Percentiles rank a stretch among this genome's conserved stretches.
These are phyloP conservation scores for Fusarium xylarioides DNA, from an alignment of 2,329 filamentous ascomycete species.

Conservation along the genomic window DNA sequence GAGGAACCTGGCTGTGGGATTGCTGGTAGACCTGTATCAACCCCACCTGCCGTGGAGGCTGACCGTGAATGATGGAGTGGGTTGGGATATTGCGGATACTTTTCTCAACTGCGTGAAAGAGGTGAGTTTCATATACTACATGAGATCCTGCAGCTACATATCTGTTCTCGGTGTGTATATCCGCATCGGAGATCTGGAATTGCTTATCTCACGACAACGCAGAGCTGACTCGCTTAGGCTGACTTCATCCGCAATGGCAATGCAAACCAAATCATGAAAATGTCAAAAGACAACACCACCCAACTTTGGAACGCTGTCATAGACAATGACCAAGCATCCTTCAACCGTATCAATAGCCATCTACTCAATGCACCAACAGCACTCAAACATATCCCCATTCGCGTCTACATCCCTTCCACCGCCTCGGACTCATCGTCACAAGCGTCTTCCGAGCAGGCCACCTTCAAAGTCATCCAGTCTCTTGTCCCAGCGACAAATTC, in stretches of 20 bases:
- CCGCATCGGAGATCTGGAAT: neutral
- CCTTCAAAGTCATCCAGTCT: slow-evolving; percentile 79
- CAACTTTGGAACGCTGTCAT: slow-evolving; percentile 83
- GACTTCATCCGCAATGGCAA: slow-evolving; percentile 90
- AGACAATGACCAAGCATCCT: slow-evolving; percentile 78
- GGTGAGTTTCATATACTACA: slow-evolving; percentile 47
- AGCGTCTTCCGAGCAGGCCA: slow-evolving; percentile 51
- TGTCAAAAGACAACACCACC: slow-evolving; percentile 85
- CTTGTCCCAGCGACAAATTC: slow-evolving; percentile 65
- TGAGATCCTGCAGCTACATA: neutral
- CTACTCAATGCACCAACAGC: slow-evolving; percentile 79
- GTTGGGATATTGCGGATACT: slow-evolving; percentile 69
- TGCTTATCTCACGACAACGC: neutral
- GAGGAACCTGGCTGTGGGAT: slow-evolving; percentile 62
- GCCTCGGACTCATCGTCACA: slow-evolving; percentile 47
- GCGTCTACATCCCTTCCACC: slow-evolving; percentile 80
- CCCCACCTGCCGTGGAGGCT: slow-evolving; percentile 64
- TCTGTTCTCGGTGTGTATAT: neutral
- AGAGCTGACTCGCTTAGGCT: slow-evolving; percentile 57
- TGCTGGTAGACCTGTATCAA: slow-evolving; percentile 66
- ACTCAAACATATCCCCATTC: slow-evolving; percentile 84
- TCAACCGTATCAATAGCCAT: slow-evolving; percentile 77
- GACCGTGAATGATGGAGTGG: slow-evolving; percentile 62
- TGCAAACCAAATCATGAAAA: slow-evolving; percentile 87
- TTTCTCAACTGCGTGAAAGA: slow-evolving; percentile 73